phyloP scores from a whole-genome alignment of 768 basidiomycete species.

The Rickenella mellea region DNA sequence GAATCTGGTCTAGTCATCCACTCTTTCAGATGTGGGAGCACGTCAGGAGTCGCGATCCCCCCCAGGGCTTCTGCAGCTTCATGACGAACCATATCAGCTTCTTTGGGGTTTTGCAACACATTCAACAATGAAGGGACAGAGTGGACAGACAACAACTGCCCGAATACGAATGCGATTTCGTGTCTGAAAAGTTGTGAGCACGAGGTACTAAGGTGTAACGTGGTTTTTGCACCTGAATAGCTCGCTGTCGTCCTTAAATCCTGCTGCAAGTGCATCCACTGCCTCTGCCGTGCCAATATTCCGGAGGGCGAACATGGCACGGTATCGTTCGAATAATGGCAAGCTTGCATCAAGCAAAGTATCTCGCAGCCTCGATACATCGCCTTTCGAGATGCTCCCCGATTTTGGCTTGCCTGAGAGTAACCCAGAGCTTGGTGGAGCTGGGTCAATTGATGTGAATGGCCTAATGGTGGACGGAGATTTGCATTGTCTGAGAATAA shows the following conservation, averaged over 20 bases:
- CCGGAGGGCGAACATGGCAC: conserved; percentile 96
- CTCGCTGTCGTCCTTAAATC: conserved; percentile 82
- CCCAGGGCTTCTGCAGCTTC: conserved; percentile 98
- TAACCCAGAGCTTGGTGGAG: conserved; percentile 65
- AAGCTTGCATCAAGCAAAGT: conserved; percentile 57
- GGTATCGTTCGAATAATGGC: conserved; percentile 85
- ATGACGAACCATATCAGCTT: conserved; percentile 96
- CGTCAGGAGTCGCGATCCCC: conserved; percentile 92
- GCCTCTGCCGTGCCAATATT: conserved; percentile 84
- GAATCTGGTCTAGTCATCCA: conserved; percentile 75
- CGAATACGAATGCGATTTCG: conserved; percentile 97
- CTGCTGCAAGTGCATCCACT: conserved; percentile 83
- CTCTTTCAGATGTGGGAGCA: conserved; percentile 76
- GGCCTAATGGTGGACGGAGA: conserved; percentile 28
- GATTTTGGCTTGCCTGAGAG: conserved; percentile 44
- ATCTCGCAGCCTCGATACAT: conserved; percentile 44
- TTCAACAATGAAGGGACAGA: conserved; percentile 78
- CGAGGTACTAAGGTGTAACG: background rate
- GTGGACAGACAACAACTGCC: conserved; percentile 83
- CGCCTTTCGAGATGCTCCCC: conserved; percentile 35
- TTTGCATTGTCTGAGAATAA: background rate
- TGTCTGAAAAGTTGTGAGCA: conserved; percentile 45
- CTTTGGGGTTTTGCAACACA: conserved; percentile 61
- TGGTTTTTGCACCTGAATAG: conserved; percentile 73
- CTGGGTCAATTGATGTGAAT: conserved; percentile 85